These are phyloP conservation scores for Lepiota brunneoincarnata DNA, from an alignment of 768 basidiomycete genomes.

Conservation along the genomic window DNA sequence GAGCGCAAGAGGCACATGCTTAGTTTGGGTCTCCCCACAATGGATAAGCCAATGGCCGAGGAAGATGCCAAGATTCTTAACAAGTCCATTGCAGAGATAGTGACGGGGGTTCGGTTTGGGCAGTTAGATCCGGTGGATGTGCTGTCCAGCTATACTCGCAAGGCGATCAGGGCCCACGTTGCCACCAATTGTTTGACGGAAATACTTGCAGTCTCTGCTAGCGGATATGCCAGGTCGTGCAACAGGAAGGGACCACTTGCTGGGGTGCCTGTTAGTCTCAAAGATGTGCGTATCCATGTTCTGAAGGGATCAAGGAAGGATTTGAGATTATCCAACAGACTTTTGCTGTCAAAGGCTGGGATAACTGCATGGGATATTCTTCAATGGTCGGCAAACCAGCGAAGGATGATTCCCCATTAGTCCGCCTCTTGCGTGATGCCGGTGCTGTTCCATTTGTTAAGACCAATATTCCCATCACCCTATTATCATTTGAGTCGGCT, in stretches of 20 bases:
- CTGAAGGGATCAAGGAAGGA: not conserved
- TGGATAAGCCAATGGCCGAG: constrained; percentile 23
- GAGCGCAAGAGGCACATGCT: constrained; percentile 31
- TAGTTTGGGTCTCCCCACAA: constrained; percentile 21
- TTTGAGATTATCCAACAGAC: constrained; percentile 26
- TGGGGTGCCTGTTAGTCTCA: constrained; percentile 59
- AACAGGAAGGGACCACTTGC: constrained; percentile 43
- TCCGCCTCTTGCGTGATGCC: constrained; percentile 52
- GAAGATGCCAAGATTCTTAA: constrained; percentile 28
- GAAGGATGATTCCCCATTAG: constrained; percentile 44
- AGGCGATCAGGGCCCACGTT: constrained; percentile 44
- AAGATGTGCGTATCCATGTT: constrained; percentile 37
- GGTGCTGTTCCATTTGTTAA: constrained; percentile 69
- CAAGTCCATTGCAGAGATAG: constrained; percentile 26
- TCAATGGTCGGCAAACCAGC: constrained; percentile 43
- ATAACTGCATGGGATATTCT: constrained; percentile 60
- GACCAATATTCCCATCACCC: constrained; percentile 60
- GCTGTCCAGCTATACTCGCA: constrained; percentile 44
- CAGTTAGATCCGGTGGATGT: constrained; percentile 29
- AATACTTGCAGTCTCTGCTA: constrained; percentile 45
- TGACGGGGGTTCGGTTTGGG: constrained; percentile 27
- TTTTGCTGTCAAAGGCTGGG: constrained; percentile 52
- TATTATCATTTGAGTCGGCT: constrained; percentile 55
- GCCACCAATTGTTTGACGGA: constrained; percentile 64
- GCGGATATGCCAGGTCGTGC: constrained; percentile 31